Conservation (phyloP, 164 flowering plant genomes). For the Cinnamomum micranthum region DNA sequence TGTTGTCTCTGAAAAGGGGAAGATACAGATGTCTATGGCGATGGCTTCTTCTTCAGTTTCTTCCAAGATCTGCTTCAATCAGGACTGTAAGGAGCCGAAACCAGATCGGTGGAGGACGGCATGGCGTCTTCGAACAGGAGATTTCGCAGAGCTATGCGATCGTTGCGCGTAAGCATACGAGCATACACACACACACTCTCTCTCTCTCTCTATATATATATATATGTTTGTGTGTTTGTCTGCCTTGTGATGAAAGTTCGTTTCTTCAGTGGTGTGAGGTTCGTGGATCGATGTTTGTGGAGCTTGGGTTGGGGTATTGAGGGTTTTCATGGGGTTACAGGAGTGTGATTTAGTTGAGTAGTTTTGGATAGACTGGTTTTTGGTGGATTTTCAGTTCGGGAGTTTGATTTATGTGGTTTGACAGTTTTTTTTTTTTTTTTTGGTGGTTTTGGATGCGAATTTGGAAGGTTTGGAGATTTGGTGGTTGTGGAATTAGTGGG, state of each 20-base stretch:
- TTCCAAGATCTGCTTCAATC: slow-evolving; percentile 58
- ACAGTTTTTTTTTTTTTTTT: no score
- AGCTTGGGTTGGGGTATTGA: not conserved
- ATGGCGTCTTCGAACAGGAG: slow-evolving; percentile 79
- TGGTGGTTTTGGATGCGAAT: no score
- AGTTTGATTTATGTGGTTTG: not conserved
- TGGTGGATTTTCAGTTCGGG: not conserved
- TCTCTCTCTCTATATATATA: not conserved
- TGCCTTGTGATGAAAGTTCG: not conserved
- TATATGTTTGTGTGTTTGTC: not conserved
- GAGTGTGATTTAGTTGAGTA: slow-evolving; percentile 1
- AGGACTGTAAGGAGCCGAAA: slow-evolving; percentile 52
- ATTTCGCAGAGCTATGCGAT: slow-evolving; percentile 71
- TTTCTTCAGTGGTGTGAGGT: not conserved
- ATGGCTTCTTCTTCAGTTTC: slow-evolving; percentile 7
- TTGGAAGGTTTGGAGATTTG: no score
- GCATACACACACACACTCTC: not conserved
- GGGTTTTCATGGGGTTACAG: not conserved
- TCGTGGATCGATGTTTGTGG: not conserved
- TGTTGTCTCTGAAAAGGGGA: not conserved
- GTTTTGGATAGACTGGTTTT: not conserved
- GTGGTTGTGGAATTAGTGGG: not conserved
- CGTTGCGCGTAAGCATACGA: slow-evolving; percentile 66
- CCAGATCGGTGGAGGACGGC: slow-evolving; percentile 52
- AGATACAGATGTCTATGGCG: not conserved